These are phyloP conservation scores for Strobilomyces echinocephalus DNA, from an alignment of 768 basidiomycete genomes.

Conservation along the genomic window DNA sequence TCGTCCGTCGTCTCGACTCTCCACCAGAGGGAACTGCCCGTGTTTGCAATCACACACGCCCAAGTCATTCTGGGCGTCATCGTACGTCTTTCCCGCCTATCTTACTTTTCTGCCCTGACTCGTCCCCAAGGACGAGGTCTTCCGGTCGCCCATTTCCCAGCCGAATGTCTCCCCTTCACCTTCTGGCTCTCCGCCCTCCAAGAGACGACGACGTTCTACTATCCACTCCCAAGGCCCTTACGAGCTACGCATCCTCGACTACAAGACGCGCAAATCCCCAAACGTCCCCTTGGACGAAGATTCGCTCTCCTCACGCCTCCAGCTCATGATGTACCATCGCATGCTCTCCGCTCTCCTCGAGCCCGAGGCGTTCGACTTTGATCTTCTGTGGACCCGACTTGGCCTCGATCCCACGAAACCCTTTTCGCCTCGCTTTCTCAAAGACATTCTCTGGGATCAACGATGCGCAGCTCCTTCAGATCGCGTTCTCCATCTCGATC, in stretches of 20 bases:
- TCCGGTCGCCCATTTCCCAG: slow-evolving; percentile 8
- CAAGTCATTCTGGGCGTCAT: slow-evolving; percentile 71
- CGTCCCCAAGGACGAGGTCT: slow-evolving; percentile 49
- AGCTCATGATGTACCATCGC: slow-evolving; percentile 74
- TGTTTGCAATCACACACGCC: slow-evolving; percentile 69
- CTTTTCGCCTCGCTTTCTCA: slow-evolving; percentile 51
- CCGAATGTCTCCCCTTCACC: slow-evolving; percentile 15
- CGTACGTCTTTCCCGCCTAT: slow-evolving; percentile 35
- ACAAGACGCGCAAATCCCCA: slow-evolving; percentile 57
- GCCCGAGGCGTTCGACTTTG: slow-evolving; percentile 45
- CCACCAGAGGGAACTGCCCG: slow-evolving; percentile 72
- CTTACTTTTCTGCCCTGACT: neutral
- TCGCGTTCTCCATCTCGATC: slow-evolving; percentile 26
- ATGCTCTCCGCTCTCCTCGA: slow-evolving; percentile 53
- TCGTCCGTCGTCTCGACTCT: neutral
- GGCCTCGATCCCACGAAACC: slow-evolving; percentile 37
- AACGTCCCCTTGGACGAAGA: slow-evolving; percentile 57
- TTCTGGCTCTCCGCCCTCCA: slow-evolving; percentile 21
- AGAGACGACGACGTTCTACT: slow-evolving; percentile 21
- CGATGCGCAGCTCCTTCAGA: slow-evolving; percentile 18
- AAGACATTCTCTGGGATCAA: slow-evolving; percentile 19
- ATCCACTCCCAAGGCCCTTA: slow-evolving; percentile 2
- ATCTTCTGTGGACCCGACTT: slow-evolving; percentile 46
- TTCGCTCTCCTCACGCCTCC: slow-evolving; percentile 54
- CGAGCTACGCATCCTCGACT: slow-evolving; percentile 53